Base-by-base conservation (phyloP, 345 rosid species). In the Crucihimalaya himalaica region DNA sequence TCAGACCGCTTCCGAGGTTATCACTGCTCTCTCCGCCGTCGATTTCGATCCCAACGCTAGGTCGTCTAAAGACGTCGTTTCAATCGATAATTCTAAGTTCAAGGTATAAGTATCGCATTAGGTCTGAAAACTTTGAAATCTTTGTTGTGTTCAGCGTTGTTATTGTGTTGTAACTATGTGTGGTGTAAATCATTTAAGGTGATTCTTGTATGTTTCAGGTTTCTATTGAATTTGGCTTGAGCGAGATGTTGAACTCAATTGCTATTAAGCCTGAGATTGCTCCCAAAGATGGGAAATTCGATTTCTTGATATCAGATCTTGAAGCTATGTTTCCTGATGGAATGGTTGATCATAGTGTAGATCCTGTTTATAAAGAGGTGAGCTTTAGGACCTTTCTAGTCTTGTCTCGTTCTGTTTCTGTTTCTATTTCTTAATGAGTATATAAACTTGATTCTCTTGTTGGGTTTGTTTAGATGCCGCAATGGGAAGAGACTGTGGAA, bases 181-280 rank as follows among this genome's bases (percentile, higher is more conserved):
- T 23, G 32, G 21, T 39, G 11, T 25, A 5, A 16, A 3, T 2
- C n/a, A 15, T 34, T 11, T 43, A 45, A 10, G 56, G 51, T 60
- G 68, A 6, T 35, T 48, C 39, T 70, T 6, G 28, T 59, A 1
- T 45, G 27, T 50, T 75, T 73, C 80, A 95, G 98, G 93, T 88
- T 1, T 79, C 88, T 7, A 78, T 95, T 16, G 98, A 92, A 70
- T 81, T 73, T 81, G 97, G 97, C 47, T 72, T 95, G 74, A 82
- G 93, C 14, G 96, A 88, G 83, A 80, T 90, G 87, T 23, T 95
- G 75, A 88, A 82, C 61, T 50, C 58, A 61, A 63, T 71, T 35
- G 84, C 97, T 64, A 88, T 92, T 9, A 74, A 76, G 45, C 57
- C 13, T 58, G 73, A 83, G 50, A 6, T 57, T 42, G 92, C 86